Conservation (phyloP, 345 rosid species). For the Cardamine chenopodiifolia region DNA sequence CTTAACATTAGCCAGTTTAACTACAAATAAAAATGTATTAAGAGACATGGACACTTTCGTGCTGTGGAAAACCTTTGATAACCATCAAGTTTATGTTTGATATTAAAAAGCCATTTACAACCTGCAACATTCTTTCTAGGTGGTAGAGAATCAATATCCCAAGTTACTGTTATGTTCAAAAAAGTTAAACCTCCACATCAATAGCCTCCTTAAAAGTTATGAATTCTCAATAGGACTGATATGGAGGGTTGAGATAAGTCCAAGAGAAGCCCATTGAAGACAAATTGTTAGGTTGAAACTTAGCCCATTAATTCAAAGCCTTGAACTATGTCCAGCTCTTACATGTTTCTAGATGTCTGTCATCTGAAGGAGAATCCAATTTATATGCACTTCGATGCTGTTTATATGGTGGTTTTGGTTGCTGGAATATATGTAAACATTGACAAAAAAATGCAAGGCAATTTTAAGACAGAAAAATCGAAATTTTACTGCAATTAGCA, state of each 20-base stretch:
- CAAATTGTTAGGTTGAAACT: background rate
- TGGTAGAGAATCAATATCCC: background rate
- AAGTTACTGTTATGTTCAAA: background rate
- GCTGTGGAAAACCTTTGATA: too few species aligned
- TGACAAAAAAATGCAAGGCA: background rate
- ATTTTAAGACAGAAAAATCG: background rate
- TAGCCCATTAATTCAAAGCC: background rate
- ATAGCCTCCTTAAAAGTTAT: background rate
- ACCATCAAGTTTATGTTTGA: background rate
- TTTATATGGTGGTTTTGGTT: background rate
- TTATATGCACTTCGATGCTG: background rate
- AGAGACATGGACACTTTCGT: too few species aligned
- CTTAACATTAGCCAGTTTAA: too few species aligned
- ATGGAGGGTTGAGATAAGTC: background rate
- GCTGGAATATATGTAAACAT: conserved; percentile 1
- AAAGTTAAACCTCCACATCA: background rate
- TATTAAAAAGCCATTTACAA: background rate
- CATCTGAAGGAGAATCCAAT: background rate
- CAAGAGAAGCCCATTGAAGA: background rate
- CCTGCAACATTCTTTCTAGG: background rate
- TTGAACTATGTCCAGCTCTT: background rate
- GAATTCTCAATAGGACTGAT: background rate
- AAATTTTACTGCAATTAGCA: conserved; percentile 24
- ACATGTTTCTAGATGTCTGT: background rate
- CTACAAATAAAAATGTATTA: too few species aligned